Evolutionary conservation across 352 stramenopile genomes (phyloP), one percentile per base, ranked within the genome.

Genomic region (Phytophthora aleatoria): DNA sequence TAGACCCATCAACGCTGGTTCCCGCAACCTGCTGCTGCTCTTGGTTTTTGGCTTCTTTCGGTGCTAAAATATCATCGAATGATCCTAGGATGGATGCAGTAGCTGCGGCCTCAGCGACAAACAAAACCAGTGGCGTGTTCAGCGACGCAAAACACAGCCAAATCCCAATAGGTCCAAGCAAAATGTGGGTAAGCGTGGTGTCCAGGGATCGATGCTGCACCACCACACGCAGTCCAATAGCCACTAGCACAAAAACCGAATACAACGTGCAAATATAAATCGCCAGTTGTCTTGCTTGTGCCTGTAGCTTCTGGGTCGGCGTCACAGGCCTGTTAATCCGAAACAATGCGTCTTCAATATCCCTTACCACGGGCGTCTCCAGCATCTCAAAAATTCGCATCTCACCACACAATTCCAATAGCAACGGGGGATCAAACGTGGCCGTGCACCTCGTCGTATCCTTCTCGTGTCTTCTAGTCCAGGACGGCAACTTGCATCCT

Each of bases 101-200:
- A 3, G 85, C 87, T 3, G 71, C 80, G 1, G 83, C 84, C 53
- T 95, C 87, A 0, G 81, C 85, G 2, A 95, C 56, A 50, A 94
- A 95, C 16, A 91, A 72, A 57, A 91, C 79, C 50, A 94, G 68
- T 26, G 87, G 85, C 20, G 85, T 92, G 57, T 94, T 89, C 2
- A 95, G 71, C 51, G 85, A 95, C 3, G 86, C 83, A 67, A 95
- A 95, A 57, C 87, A 95, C n/a, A 95, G 61, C 78, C 85, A 92
- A 28, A 95, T 75, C n/a, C 79, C 82, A 36, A 92, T 87, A 3
- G 84, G 79, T 2, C 85, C 87, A 0, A 91, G 52, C 15, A 92
- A 55, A 38, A 93, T 67, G 55, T 94, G 85, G 13, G 87, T 83
- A 43, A 94, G 57, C 42, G 85, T 90, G 20, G 71, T 85, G 9